A percentile compares a stretch with the other conserved stretches of the same genome.
Conservation (phyloP, 148 eudicot genomes). For the Rhododendron griersonianum region DNA sequence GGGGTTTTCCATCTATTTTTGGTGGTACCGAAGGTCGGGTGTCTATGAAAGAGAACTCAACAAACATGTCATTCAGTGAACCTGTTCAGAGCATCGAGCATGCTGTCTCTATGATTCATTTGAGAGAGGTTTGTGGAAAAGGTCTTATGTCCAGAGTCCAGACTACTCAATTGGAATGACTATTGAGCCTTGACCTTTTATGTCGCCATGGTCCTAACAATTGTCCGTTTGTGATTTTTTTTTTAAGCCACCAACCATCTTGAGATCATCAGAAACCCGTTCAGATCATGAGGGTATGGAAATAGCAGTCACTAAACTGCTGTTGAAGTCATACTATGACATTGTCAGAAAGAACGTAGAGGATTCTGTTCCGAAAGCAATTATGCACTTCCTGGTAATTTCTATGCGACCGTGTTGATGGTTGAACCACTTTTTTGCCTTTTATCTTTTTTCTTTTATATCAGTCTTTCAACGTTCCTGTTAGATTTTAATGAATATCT, state of each 20-base stretch:
- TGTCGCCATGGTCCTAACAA: background rate
- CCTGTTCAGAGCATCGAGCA: constrained; percentile 58
- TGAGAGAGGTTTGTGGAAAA: constrained; percentile 63
- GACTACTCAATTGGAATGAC: background rate
- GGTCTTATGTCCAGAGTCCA: background rate
- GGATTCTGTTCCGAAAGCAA: constrained; percentile 92
- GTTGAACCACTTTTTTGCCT: background rate
- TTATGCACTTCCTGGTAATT: constrained; percentile 98
- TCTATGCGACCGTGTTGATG: background rate
- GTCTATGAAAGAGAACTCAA: constrained; percentile 45
- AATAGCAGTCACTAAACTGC: constrained; percentile 69
- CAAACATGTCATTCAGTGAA: constrained; percentile 48
- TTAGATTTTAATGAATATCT: background rate
- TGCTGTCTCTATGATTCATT: constrained; percentile 61
- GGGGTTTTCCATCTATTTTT: constrained; percentile 89
- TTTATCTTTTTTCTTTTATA: background rate
- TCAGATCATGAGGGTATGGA: constrained; percentile 83
- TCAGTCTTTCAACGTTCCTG: background rate
- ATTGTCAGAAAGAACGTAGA: constrained; percentile 90
- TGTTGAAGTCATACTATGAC: constrained; percentile 89
- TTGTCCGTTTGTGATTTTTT: background rate
- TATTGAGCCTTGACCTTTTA: background rate
- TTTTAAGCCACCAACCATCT: constrained; percentile 73
- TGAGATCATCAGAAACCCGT: constrained; percentile 81
- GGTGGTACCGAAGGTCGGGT: constrained; percentile 55